phyloP scores from a whole-genome alignment of 306 rosid species.

The Corylus americana region DNA sequence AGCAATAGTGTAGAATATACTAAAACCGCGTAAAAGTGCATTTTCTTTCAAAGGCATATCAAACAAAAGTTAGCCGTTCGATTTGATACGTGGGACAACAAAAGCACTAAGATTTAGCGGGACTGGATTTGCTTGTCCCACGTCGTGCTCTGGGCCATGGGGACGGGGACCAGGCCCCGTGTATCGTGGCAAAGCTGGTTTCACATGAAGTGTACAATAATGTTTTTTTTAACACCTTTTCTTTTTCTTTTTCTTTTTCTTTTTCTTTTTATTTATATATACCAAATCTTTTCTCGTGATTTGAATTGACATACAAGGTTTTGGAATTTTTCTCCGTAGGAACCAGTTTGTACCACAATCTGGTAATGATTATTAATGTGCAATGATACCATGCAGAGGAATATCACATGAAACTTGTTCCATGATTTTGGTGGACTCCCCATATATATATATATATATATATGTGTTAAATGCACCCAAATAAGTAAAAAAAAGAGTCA shows the following conservation, averaged over 20 bases:
- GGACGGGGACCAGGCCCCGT: conserved; percentile 22
- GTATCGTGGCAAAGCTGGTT: conserved; percentile 12
- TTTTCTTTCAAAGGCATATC: conserved; percentile 40
- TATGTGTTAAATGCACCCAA: neutral
- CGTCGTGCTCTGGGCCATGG: conserved; percentile 12
- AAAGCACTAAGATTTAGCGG: neutral
- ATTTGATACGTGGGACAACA: conserved; percentile 36
- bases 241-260: too few relatives aligned
- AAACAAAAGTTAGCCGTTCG: conserved; percentile 35
- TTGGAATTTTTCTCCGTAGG: neutral
- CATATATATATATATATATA: neutral
- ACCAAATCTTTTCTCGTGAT: conserved; percentile 13
- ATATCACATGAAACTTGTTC: too few relatives aligned
- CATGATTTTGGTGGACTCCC: too few relatives aligned
- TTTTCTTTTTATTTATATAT: too few relatives aligned
- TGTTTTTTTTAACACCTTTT: neutral
- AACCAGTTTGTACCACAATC: conserved; percentile 1
- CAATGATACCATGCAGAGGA: conserved; percentile 11
- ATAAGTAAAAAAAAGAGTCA: neutral
- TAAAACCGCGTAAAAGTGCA: conserved; percentile 76
- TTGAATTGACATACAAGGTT: neutral
- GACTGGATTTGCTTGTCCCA: conserved; percentile 9
- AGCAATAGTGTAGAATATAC: conserved; percentile 54
- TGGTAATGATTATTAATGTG: conserved; percentile 7
- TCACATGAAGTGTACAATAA: conserved; percentile 15